These are phyloP conservation scores for Anthoceros angustus DNA, from an alignment of 225 moss, liverwort and hornwort genomes.

Conservation along the genomic window DNA sequence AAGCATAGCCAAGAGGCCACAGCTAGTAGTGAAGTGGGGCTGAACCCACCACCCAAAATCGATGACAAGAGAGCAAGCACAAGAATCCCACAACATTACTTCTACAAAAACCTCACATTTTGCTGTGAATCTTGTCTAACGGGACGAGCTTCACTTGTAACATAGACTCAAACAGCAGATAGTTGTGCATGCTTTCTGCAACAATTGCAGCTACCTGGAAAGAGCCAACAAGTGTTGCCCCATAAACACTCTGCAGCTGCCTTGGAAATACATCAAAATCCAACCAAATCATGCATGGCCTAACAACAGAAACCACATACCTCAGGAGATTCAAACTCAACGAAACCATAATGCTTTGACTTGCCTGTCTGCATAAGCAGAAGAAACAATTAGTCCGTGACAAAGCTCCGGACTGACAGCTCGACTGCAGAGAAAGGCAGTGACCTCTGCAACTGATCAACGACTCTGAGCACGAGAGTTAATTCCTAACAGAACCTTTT, in stretches of 20 bases:
- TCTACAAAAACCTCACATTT: slow-evolving; percentile 23
- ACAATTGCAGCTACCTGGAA: slow-evolving; percentile 84
- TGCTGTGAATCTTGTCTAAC: slow-evolving; percentile 36
- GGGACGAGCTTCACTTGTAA: slow-evolving; percentile 87
- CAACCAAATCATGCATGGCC: neutral
- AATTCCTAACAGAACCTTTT: too few species aligned
- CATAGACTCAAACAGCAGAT: slow-evolving; percentile 84
- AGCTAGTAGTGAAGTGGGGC: neutral
- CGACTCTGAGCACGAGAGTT: too few species aligned
- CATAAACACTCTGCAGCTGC: neutral
- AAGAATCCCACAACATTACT: too few species aligned
- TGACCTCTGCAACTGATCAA: too few species aligned
- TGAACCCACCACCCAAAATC: neutral
- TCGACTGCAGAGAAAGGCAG: neutral
- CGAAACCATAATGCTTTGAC: slow-evolving; percentile 86
- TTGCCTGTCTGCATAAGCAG: slow-evolving; percentile 62
- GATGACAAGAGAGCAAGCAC: neutral
- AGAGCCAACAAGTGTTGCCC: neutral
- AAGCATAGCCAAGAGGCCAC: neutral
- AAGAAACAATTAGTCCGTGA: neutral
- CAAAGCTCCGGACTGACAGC: neutral
- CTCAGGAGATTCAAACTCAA: slow-evolving; percentile 73
- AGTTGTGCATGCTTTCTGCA: slow-evolving; percentile 91
- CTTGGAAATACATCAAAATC: neutral
- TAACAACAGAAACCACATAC: slow-evolving; percentile 16